phyloP scores from a whole-genome alignment of 2,329 filamentous ascomycete genomes.

The Diatrype stigma region DNA sequence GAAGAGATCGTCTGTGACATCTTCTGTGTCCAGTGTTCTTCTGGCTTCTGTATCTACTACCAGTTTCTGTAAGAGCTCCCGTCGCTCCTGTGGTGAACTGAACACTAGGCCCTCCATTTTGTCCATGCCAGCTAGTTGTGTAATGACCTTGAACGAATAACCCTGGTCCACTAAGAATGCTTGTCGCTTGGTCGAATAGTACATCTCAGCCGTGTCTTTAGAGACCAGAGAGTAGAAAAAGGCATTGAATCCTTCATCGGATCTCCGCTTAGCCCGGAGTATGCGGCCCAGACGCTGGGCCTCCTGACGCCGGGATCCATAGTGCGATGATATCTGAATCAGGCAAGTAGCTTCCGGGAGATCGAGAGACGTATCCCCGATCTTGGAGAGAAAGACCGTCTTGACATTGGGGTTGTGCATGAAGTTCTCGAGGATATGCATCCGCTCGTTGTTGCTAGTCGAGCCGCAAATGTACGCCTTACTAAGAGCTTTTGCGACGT shows the following conservation, averaged over 20 bases:
- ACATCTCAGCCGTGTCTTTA: constrained; percentile 98
- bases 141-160: constrained; percentile 99
- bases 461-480: constrained; percentile 92
- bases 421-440: constrained; percentile 88
- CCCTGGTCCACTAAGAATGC: constrained; percentile 97
- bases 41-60: constrained; percentile 80
- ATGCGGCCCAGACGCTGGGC: constrained; percentile 91
- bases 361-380: constrained; percentile 97
- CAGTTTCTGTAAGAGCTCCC: constrained; percentile 83
- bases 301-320: constrained; percentile 93
- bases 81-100: constrained; percentile 70
- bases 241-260: constrained; percentile 97
- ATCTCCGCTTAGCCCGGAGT: constrained; percentile 87
- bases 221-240: constrained; percentile 98
- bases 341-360: constrained; percentile 93
- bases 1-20: constrained; percentile 48
- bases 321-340: constrained; percentile 96
- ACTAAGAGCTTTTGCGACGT: constrained; percentile 76
- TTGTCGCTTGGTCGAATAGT: constrained; percentile 92
- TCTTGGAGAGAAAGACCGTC: constrained; percentile 94
- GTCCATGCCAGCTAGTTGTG: constrained; percentile 87
- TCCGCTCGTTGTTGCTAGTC: constrained; percentile 79
- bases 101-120: constrained; percentile 78
- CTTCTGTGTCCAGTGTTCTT: constrained; percentile 57
- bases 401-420: constrained; percentile 87